phyloP scores from a whole-genome alignment of 2,329 filamentous ascomycete species.

The Xylariales sp. region DNA sequence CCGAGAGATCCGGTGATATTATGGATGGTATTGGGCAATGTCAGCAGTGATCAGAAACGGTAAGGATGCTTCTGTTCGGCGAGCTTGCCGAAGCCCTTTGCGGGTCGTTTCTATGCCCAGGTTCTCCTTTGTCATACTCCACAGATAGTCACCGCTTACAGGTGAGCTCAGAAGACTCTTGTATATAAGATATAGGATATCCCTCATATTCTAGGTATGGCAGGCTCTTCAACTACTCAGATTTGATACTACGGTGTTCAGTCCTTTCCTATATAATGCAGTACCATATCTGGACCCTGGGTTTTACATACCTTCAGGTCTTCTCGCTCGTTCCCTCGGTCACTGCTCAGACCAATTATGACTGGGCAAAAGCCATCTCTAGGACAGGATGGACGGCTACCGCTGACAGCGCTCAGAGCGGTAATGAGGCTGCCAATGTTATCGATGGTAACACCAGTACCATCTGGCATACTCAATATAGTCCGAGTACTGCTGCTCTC shows the following conservation, averaged over 20 bases:
- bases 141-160: no score
- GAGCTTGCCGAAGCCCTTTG: background rate
- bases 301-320: constrained; percentile 8
- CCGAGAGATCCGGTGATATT: background rate
- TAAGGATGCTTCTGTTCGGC: no score
- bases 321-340: constrained; percentile 11
- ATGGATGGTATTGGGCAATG: background rate
- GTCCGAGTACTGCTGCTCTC: constrained; percentile 13
- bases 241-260: no score
- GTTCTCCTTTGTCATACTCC: background rate
- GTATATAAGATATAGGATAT: no score
- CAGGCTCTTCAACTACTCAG: no score
- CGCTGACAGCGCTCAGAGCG: constrained; percentile 23
- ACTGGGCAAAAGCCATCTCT: constrained; percentile 16
- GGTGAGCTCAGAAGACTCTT: no score
- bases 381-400: constrained; percentile 23
- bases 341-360: constrained; percentile 12
- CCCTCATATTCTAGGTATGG: no score
- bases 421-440: constrained; percentile 23
- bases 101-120: background rate
- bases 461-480: constrained; percentile 24
- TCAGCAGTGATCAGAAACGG: background rate
- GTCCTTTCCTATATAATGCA: no score
- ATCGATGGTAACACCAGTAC: constrained; percentile 25
- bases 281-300: no score